Evolutionary conservation across 495 filamentous ascomycete genomes (phyloP), one percentile per base, ranked within the genome.

Genomic region (Talaromyces proteolyticus): DNA sequence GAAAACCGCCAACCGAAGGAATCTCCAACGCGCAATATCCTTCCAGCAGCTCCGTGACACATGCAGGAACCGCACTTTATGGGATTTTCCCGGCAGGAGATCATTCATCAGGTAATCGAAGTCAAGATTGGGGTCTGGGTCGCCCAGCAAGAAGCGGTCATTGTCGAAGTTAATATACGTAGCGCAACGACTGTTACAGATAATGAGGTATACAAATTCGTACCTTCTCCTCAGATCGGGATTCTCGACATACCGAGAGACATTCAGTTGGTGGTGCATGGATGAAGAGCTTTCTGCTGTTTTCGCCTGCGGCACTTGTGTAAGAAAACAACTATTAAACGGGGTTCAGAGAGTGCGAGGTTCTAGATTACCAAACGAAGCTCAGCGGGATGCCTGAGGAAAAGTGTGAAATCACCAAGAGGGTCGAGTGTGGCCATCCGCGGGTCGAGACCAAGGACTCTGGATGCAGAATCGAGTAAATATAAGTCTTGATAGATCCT

Each of bases 401-500:
- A 41, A 16, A 41, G 38, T 10, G 38, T 41, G 38, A 41, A 41
- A 17, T 1, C 18, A 2, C 6, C 1, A 17, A 14, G 7, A 7
- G 6, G 38, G 16, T 6, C 18, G 6, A 17, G 3, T 6, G 8
- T 16, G 6, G 38, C 10, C 16, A 7, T 10, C 18, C 6, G n/a
- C n/a, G 18, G 18, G 38, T 41, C 38, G 16, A 41, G 38, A 16
- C 38, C 38, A 16, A 41, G 38, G 6, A 41, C 38, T 20, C 18
- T 41, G 38, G 38, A 14, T 41, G 38, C 38, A 17, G 38, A 41
- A 41, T 20, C 38, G 38, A 41, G 38, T 41, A 41, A 41, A 41
- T 41, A 41, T 41, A 7, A 41, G 38, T 10, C 38, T 16, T 41
- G 38, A 41, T 16, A 41, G 16, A 41, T 41, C 38, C 10, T 41